Conservation (phyloP, 2,329 filamentous ascomycete genomes). For the Neospermospora avenae region DNA sequence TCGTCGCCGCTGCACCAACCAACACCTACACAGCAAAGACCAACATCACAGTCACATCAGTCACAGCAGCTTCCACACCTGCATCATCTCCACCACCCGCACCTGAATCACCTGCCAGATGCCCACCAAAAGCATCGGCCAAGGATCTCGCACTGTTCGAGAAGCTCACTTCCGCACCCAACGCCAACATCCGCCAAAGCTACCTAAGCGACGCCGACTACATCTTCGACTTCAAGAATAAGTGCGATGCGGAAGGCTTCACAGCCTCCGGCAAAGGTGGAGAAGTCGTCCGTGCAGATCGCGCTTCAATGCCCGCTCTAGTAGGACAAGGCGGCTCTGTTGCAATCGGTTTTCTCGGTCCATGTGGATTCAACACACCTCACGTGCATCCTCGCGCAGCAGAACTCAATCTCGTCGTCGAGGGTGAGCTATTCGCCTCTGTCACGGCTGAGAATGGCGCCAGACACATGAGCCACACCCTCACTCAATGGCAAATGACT, state of each 20-base stretch:
- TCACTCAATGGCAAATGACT: constrained; percentile 47
- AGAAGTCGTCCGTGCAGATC: constrained; percentile 48
- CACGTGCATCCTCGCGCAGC: constrained; percentile 52
- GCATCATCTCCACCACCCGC: neutral
- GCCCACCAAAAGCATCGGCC: constrained; percentile 1
- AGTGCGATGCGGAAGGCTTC: constrained; percentile 25
- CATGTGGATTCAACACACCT: constrained; percentile 54
- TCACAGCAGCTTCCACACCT: neutral
- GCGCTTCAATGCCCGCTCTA: constrained; percentile 54
- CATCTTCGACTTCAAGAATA: constrained; percentile 46
- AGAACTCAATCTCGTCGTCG: constrained; percentile 49
- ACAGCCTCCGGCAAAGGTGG: constrained; percentile 41
- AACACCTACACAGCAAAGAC: neutral
- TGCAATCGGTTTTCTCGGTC: constrained; percentile 48
- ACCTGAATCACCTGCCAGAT: neutral
- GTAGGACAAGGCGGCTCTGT: constrained; percentile 47
- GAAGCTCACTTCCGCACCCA: constrained; percentile 30
- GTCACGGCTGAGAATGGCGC: constrained; percentile 52
- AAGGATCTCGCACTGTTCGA: constrained; percentile 14
- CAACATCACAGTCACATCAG: neutral
- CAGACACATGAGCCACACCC: constrained; percentile 38
- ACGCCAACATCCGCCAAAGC: constrained; percentile 40
- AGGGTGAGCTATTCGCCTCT: constrained; percentile 47
- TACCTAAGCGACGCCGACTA: constrained; percentile 46
- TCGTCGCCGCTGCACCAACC: neutral